Evolutionary conservation across 1,284 basidiomycete genomes (phyloP), one percentile per base, ranked within the genome.

Genomic region (Trichosporon coremiiforme): DNA sequence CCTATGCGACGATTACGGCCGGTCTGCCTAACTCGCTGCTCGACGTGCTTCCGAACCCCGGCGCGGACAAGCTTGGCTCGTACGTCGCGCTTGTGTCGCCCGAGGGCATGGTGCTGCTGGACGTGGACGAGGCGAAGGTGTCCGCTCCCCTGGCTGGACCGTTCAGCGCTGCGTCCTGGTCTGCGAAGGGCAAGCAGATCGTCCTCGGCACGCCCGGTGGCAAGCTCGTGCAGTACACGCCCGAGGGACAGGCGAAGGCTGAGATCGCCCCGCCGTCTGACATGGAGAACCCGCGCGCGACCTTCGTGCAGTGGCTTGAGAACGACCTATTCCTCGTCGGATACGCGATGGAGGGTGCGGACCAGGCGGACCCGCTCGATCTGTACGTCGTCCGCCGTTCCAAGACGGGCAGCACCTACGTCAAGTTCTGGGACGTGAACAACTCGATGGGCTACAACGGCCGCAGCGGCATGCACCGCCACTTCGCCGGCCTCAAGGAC

Each of bases 161-260:
- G 1, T 81, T 81, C 71, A 80, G 82, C 4, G 72, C 77, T 36
- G 83, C 83, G 1, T 84, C 84, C 74, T 88, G 87, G 87, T 87
- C 86, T 2, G 85, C 84, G 29, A 86, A 85, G 74, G 87, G 87
- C 57, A 87, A 87, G 78, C 87, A 87, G 75, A 77, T 87, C n/a
- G 85, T 85, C 2, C 76, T 86, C 4, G 87, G 87, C 13, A 80
- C 81, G 2, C 73, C 76, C 1, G 70, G 78, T 2, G 86, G 86
- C 29, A 78, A 77, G 53, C 75, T 87, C 31, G 77, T 81, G 4
- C 87, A 87, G 72, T 84, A 85, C 73, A 85, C 85, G 1, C 86
- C 86, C 2, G 85, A 86, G 36, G 87, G 86, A 2, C 78, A 80
- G 13, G 75, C 78, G 17, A 87, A 87, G 75, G 83, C 84, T 5